A percentile compares a stretch with the other conserved stretches of the same genome.
These are phyloP conservation scores for Colletotrichum paranaense DNA, from an alignment of 2,329 filamentous ascomycete genomes.

Conservation along the genomic window DNA sequence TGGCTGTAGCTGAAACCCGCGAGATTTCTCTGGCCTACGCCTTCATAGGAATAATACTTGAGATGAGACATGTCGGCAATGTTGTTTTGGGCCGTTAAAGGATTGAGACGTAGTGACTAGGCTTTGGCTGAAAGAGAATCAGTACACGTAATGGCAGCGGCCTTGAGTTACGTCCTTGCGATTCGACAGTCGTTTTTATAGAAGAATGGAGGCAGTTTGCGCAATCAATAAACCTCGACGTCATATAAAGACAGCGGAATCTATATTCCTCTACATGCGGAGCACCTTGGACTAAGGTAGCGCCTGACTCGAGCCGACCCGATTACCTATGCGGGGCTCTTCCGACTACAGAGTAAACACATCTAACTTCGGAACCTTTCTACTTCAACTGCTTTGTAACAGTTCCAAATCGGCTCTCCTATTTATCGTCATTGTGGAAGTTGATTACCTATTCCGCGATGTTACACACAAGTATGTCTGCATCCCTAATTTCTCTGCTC, in stretches of 20 bases:
- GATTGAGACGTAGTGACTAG: background rate
- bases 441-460: background rate
- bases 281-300: background rate
- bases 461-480: background rate
- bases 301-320: background rate
- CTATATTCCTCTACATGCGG: background rate
- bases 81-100: background rate
- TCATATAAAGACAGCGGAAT: background rate
- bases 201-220: background rate
- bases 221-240: background rate
- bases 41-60: conserved; percentile 47
- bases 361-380: background rate
- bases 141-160: background rate
- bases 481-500: too few species aligned
- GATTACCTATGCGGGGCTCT: too few species aligned
- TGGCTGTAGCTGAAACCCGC: conserved; percentile 55
- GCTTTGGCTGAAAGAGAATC: background rate
- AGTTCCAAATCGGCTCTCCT: background rate
- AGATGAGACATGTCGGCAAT: conserved; percentile 43
- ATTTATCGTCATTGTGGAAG: background rate
- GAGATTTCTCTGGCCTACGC: conserved; percentile 43
- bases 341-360: background rate
- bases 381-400: background rate
- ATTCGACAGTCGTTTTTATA: background rate
- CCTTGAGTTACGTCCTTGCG: too few species aligned